Conservation (phyloP, 371 early-diverging fungal genomes). For the Coemansia sp. region DNA sequence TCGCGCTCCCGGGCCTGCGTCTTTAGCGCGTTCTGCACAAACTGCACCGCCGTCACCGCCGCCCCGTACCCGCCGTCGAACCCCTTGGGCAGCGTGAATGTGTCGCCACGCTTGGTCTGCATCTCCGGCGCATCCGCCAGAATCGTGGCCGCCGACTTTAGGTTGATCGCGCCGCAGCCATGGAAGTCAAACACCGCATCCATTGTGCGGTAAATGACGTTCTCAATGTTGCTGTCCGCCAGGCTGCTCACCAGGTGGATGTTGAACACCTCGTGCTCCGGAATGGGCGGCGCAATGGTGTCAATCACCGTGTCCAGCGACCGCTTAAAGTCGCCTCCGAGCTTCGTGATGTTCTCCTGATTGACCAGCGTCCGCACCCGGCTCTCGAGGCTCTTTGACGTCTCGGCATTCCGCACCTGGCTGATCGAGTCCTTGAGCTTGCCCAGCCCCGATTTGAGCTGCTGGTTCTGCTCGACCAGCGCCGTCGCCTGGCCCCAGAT, state of each 20-base stretch:
- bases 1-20: constrained; percentile 8
- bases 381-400: constrained; percentile 39
- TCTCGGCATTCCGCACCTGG: constrained; percentile 43
- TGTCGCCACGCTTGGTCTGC: constrained; percentile 47
- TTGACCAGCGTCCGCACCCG: constrained; percentile 45
- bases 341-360: constrained; percentile 41
- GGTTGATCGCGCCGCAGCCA: constrained; percentile 35
- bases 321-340: constrained; percentile 44
- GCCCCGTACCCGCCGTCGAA: constrained; percentile 51
- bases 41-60: constrained; percentile 44
- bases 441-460: constrained; percentile 44
- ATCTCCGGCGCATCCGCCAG: constrained; percentile 39
- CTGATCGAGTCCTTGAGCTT: constrained; percentile 44
- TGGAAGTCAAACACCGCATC: constrained; percentile 46
- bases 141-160: constrained; percentile 32
- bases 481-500: constrained; percentile 50
- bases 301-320: constrained; percentile 46
- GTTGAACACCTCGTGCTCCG: constrained; percentile 42
- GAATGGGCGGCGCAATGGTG: constrained; percentile 49
- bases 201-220: constrained; percentile 48
- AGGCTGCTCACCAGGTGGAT: constrained; percentile 41
- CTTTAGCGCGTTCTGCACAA: constrained; percentile 27
- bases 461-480: constrained; percentile 46
- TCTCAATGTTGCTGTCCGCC: constrained; percentile 27
- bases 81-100: constrained; percentile 50